phyloP scores from a whole-genome alignment of 805 yeast genomes.

The Brettanomyces bruxellensis region DNA sequence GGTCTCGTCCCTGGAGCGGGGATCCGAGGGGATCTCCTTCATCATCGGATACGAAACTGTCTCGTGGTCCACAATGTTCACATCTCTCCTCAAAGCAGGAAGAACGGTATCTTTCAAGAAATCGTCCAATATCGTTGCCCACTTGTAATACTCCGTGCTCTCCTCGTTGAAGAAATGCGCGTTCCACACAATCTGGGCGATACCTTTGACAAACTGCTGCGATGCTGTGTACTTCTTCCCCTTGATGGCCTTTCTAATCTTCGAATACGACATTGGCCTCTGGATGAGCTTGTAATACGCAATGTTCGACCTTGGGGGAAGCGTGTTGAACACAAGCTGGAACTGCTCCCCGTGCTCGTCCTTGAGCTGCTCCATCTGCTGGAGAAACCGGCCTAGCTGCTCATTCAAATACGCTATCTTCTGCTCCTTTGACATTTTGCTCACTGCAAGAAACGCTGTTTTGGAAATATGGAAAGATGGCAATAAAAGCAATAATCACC shows the following conservation, averaged over 20 bases:
- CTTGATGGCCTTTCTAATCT: conserved; percentile 53
- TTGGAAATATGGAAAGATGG: conserved; percentile 28
- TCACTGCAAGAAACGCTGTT: conserved; percentile 50
- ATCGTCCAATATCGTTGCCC: conserved; percentile 53
- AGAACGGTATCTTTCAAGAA: conserved; percentile 38
- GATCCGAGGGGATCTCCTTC: conserved; percentile 52
- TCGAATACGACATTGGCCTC: conserved; percentile 75
- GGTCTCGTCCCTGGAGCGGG: not conserved
- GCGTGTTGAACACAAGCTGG: conserved; percentile 44
- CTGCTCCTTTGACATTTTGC: conserved; percentile 52
- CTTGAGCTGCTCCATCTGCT: conserved; percentile 9
- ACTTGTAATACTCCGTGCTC: conserved; percentile 55
- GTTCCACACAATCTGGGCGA: conserved; percentile 84
- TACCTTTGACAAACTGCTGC: conserved; percentile 64
- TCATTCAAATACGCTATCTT: not conserved
- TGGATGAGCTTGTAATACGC: conserved; percentile 76
- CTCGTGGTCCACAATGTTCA: conserved; percentile 26
- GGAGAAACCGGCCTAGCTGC: not conserved
- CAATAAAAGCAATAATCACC: too few relatives aligned
- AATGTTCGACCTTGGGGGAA: conserved; percentile 62
- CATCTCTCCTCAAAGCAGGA: conserved; percentile 37
- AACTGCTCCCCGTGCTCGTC: conserved; percentile 22
- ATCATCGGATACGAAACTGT: conserved; percentile 48
- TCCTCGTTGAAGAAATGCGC: conserved; percentile 77
- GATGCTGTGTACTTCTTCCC: conserved; percentile 46